Evolutionary conservation across 495 filamentous ascomycete genomes (phyloP).

Genomic region (Usnea hakonensis): DNA sequence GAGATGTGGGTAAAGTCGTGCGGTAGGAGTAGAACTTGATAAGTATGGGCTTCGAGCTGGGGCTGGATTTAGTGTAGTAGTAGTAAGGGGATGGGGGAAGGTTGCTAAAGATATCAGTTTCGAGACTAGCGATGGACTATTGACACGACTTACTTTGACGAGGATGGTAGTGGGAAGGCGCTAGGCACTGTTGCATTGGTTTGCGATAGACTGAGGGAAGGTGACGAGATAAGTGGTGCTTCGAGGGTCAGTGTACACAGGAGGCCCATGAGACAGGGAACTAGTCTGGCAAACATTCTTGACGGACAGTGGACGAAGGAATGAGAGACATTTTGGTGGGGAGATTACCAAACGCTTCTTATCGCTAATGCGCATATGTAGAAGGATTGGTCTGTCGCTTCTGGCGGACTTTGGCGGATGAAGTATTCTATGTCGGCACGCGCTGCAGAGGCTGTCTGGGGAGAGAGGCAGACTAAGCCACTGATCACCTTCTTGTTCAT

Average conservation of each 20-base stretch:
- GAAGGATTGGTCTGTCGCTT: neutral
- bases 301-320: neutral
- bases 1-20: accelerated
- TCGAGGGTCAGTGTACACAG: neutral
- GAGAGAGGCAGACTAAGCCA: neutral
- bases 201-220: neutral
- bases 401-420: neutral
- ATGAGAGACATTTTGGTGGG: neutral
- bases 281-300: neutral
- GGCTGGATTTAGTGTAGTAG: neutral
- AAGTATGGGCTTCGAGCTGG: no score
- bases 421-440: neutral
- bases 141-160: neutral
- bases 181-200: neutral
- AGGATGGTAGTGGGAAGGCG: neutral
- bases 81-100: neutral
- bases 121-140: neutral
- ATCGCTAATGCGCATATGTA: neutral
- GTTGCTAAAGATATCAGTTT: neutral
- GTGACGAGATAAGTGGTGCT: neutral
- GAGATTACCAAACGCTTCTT: neutral
- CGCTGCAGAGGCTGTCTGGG: neutral
- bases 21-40: neutral
- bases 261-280: neutral
- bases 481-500: neutral